phyloP scores from a whole-genome alignment of 371 early-diverging fungal species.

The Syncephalastrum contaminatum region DNA sequence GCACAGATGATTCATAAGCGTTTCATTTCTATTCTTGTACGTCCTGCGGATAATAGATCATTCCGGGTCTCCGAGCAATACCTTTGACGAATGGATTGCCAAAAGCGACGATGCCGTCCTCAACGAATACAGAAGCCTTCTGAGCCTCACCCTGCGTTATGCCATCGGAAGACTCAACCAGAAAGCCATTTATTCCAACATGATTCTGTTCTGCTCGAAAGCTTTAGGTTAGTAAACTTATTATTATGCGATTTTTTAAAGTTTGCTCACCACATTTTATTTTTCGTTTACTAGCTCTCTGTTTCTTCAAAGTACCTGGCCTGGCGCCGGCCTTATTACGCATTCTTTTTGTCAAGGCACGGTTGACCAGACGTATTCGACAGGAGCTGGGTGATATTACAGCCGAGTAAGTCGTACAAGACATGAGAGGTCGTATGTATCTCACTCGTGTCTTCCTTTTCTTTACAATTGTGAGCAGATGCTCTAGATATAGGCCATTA shows the following conservation, averaged over 20 bases:
- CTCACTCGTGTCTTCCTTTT: not conserved
- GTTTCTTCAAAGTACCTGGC: conserved; percentile 54
- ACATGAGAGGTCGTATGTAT: not conserved
- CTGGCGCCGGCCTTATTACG: conserved; percentile 43
- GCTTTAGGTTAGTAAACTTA: conserved; percentile 20
- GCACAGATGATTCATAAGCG: conserved; percentile 30
- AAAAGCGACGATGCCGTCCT: conserved; percentile 6
- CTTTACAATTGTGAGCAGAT: not conserved
- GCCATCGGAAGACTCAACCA: conserved; percentile 44
- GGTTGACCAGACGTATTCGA: conserved; percentile 34
- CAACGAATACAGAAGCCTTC: conserved; percentile 18
- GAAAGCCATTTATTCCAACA: conserved; percentile 50
- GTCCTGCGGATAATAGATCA: conserved; percentile 12
- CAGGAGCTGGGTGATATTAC: conserved; percentile 27
- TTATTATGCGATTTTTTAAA: not conserved
- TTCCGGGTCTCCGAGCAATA: conserved; percentile 9
- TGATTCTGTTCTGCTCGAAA: conserved; percentile 52
- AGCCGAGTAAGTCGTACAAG: not conserved
- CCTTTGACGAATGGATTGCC: conserved; percentile 10
- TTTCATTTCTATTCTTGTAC: conserved; percentile 15
- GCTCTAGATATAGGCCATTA: not conserved
- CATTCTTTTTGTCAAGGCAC: conserved; percentile 32
- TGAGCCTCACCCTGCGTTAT: conserved; percentile 31
- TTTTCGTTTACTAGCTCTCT: conserved; percentile 26
- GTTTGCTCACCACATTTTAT: conserved; percentile 6